Percentiles rank a stretch among this genome's conserved stretches.
These are phyloP conservation scores for Miscanthus lutarioriparius DNA, from an alignment of 176 grass and related monocot genomes.

Conservation along the genomic window DNA sequence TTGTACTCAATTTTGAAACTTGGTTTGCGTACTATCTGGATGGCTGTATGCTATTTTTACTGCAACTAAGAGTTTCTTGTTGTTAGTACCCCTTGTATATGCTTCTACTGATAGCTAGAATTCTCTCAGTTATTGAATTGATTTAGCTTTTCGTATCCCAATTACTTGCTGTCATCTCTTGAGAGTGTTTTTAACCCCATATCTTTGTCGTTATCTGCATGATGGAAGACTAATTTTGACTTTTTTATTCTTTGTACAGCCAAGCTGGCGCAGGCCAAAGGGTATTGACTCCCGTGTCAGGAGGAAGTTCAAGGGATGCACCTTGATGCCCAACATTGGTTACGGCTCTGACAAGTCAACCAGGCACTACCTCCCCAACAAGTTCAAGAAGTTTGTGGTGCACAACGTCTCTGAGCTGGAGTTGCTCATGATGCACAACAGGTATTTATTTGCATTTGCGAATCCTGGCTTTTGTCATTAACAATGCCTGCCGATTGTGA, in stretches of 20 bases:
- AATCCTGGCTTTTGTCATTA: neutral
- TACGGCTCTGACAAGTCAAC: slow-evolving; percentile 85
- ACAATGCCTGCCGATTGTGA: neutral
- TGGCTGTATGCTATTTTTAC: neutral
- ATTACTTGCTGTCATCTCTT: too few relatives aligned
- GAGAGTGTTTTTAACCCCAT: neutral
- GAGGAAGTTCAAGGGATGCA: slow-evolving; percentile 86
- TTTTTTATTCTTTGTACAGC: slow-evolving; percentile 14
- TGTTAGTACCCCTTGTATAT: neutral
- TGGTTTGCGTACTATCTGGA: neutral
- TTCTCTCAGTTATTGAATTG: neutral
- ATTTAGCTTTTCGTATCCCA: neutral
- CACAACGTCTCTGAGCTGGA: slow-evolving; percentile 84
- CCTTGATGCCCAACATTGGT: slow-evolving; percentile 89
- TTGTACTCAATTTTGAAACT: neutral
- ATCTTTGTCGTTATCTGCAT: neutral
- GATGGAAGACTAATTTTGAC: neutral
- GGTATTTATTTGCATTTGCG: slow-evolving; percentile 3
- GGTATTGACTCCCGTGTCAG: slow-evolving; percentile 89
- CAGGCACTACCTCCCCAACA: slow-evolving; percentile 84
- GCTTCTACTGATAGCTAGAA: neutral
- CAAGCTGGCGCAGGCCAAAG: slow-evolving; percentile 89
- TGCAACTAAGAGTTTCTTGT: neutral
- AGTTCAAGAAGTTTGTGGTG: slow-evolving; percentile 86
- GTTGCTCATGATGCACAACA: slow-evolving; percentile 92